phyloP scores from a whole-genome alignment of 352 stramenopile species.

The Phytophthora lateralis region DNA sequence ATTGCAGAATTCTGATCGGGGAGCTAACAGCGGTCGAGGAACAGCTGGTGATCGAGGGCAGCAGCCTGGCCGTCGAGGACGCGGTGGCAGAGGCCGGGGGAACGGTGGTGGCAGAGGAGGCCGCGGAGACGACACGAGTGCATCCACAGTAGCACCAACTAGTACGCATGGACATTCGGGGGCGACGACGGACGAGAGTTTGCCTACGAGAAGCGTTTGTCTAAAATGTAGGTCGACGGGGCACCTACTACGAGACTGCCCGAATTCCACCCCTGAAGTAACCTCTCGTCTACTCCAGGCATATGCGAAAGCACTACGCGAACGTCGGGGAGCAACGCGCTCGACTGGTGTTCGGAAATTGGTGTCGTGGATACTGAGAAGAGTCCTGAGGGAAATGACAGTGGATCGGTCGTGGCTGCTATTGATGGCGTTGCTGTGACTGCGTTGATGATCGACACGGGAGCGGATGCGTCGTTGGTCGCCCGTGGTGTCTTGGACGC shows the following conservation, averaged over 20 bases:
- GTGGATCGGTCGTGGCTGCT: too few species aligned
- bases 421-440: background rate
- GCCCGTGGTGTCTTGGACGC: background rate
- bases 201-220: background rate
- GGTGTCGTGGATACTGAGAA: too few species aligned
- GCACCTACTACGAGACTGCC: background rate
- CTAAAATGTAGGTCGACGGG: background rate
- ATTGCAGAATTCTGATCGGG: background rate
- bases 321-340: background rate
- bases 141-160: background rate
- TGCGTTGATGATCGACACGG: background rate
- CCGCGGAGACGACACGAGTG: background rate
- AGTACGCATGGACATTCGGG: background rate
- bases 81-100: background rate
- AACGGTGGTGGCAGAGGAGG: background rate
- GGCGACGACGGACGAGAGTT: background rate
- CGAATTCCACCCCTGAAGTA: background rate
- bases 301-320: background rate
- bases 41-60: background rate
- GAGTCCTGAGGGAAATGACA: too few species aligned
- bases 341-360: background rate
- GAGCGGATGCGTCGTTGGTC: background rate
- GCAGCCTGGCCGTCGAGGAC: background rate
- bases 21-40: background rate
- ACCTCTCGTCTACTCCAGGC: background rate